Base-by-base conservation (phyloP, 805 yeast species). In the Suhomyces emberorum region DNA sequence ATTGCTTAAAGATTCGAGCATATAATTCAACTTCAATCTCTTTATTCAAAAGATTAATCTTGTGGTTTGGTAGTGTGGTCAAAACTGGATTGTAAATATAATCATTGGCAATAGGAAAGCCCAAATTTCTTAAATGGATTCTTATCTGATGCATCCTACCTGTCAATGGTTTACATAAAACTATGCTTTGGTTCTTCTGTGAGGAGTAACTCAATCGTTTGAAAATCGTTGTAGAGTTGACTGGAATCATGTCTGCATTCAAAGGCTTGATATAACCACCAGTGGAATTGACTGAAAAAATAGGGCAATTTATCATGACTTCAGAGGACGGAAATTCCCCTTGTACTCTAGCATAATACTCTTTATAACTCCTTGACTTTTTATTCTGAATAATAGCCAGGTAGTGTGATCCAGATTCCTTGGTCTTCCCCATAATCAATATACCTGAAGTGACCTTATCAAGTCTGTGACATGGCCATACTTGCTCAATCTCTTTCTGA, bases 41-140 rank as follows among this genome's bases (percentile, higher is more conserved):
- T 27, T 52, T 53, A 22, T 46, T 55, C 6, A 47, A n/a, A 7
- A 12, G 22, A 19, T 52, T 50, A 15, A 52, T 43, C 3, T 35
- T 37, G 8, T 41, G 39, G 25, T 38, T 44, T 12, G 37, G 27
- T 9, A 37, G 16, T 4, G 30, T 28, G 3, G 25, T 18, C 17
- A 35, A 38, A 4, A 17, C 28, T 2, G 55, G 52, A 34, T 59
- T 55, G 41, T 69, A 69, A 9, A 57, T 47, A 18, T 52, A 55
- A 57, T 91, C 98, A 55, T 91, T 89, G 3, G 85, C 88, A 30
- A 91, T 91, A 0, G 98, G 96, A 52, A 43, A 50, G 0, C 71
- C 70, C 42, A 76, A 32, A 43, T 74, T 69, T 15, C 78, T 51
- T 9, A 77, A 52, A 50, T 77, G 82, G 4, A 77, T 73, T 9